These are phyloP conservation scores for Rubia tinctorum DNA, from an alignment of 305 asterid species.

Conservation along the genomic window DNA sequence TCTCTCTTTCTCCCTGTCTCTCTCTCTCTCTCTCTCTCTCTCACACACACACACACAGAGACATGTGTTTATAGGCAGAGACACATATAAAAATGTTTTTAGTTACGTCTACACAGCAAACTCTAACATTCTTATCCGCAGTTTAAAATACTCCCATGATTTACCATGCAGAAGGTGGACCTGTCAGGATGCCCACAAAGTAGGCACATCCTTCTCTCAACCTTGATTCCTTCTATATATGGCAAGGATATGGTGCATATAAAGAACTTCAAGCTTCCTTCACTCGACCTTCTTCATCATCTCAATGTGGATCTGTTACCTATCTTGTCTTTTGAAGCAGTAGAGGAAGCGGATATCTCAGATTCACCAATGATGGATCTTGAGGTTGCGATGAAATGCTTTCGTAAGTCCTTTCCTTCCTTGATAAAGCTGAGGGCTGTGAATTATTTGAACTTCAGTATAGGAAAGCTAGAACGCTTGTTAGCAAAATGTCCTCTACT, in stretches of 20 bases:
- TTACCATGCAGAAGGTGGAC: slow-evolving; percentile 64
- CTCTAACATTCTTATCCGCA: neutral
- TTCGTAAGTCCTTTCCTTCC: slow-evolving; percentile 74
- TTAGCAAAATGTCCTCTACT: slow-evolving; percentile 54
- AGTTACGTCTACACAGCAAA: neutral
- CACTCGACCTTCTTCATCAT: slow-evolving; percentile 28
- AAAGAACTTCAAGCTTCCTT: slow-evolving; percentile 38
- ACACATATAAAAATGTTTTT: neutral
- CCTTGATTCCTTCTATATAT: slow-evolving; percentile 46
- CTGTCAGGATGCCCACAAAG: slow-evolving; percentile 79
- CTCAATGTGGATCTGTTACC: slow-evolving; percentile 31
- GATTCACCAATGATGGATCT: slow-evolving; percentile 69
- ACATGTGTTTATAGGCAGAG: neutral
- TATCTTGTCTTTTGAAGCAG: slow-evolving; percentile 55
- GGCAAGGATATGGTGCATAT: slow-evolving; percentile 30
- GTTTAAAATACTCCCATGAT: slow-evolving; percentile 4
- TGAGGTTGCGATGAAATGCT: slow-evolving; percentile 51
- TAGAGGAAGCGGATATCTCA: slow-evolving; percentile 79
- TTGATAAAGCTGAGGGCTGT: slow-evolving; percentile 64
- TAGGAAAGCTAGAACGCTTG: slow-evolving; percentile 43
- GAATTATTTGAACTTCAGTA: slow-evolving; percentile 41
- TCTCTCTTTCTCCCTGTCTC: neutral
- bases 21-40: neutral
- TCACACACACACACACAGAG: neutral
- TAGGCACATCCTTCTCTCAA: slow-evolving; percentile 49